Base-by-base conservation (phyloP, 495 filamentous ascomycete species). In the Aspergillus coremiiformis region DNA sequence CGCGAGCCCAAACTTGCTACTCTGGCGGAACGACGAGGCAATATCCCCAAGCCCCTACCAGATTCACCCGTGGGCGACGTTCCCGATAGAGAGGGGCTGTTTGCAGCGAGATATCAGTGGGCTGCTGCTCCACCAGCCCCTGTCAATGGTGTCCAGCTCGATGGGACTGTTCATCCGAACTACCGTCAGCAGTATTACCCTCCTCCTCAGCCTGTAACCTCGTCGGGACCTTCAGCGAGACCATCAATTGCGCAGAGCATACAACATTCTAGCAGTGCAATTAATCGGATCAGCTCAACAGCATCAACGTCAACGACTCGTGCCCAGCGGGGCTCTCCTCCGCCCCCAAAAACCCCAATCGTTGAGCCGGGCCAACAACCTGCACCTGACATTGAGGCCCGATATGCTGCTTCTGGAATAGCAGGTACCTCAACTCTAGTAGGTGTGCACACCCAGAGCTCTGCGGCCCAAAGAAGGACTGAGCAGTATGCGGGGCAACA, bases 321-420 rank as follows among this genome's bases (percentile, higher is more conserved):
- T 51, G 93, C 92, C 26, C 85, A 89, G 63, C 80, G 93, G 56
- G 93, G 93, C 17, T 96, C 92, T 19, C 93, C 93, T 2, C 91
- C 94, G 5, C 93, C 93, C 4, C 93, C 93, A 3, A 94, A 97
- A 65, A 97, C 93, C 0, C 93, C 93, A n/a, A 78, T 90, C 39
- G 79, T 87, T 9, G 85, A 85, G 33, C 85, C 86, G 3, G 80
- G 79, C 17, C 80, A 79, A 49, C 74, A 83, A 24, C 81, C 85
- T 1, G 81, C 82, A 19, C 85, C 85, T 21, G 86, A 86, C 35
- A 95, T 97, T 63, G 88, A 94, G 63, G 88, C 90, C 22, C 79
- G 89, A 33, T 95, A 90, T 76, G 89, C 89, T 3, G 91, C 89
- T 5, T 83, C 87, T 24, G 90, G 89, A 10, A 92, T 95, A 54